Evolutionary conservation across 352 stramenopile genomes (phyloP).

Genomic region (Aphanomyces cochlioides): DNA sequence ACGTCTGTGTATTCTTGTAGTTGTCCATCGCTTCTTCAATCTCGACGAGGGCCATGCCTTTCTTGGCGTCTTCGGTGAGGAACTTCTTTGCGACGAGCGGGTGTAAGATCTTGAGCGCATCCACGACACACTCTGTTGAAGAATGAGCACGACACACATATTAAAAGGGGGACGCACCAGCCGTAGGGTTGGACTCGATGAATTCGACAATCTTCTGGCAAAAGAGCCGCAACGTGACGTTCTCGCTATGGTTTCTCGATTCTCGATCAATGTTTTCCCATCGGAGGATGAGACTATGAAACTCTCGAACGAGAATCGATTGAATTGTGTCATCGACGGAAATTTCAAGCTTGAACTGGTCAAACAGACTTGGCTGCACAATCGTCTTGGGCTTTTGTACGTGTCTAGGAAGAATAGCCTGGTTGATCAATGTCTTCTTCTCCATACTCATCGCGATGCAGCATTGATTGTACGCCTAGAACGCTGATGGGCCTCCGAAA

Average conservation of each 20-base stretch:
- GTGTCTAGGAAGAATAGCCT: too few species aligned
- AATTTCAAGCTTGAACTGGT: constrained; percentile 19
- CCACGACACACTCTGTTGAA: neutral
- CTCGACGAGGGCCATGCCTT: neutral
- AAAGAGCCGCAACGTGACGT: constrained; percentile 21
- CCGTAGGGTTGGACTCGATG: neutral
- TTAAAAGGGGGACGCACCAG: neutral
- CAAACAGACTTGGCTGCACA: neutral
- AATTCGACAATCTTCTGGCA: constrained; percentile 20
- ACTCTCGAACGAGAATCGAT: neutral
- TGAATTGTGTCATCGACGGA: neutral
- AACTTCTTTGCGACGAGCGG: neutral
- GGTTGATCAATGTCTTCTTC: too few species aligned
- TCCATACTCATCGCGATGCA: too few species aligned
- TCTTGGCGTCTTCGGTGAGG: neutral
- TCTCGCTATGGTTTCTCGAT: constrained; percentile 2
- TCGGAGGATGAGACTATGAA: neutral
- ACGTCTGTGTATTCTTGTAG: constrained; percentile 6
- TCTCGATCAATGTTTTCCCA: constrained; percentile 5
- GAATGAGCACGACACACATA: neutral
- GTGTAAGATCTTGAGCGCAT: constrained; percentile 22
- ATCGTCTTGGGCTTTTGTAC: neutral
- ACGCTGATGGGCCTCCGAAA: neutral
- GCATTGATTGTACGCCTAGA: too few species aligned
- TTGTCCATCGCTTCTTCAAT: constrained; percentile 17